These are phyloP conservation scores for Xylariaceae sp. DNA, from an alignment of 2,329 filamentous ascomycete genomes.

Conservation along the genomic window DNA sequence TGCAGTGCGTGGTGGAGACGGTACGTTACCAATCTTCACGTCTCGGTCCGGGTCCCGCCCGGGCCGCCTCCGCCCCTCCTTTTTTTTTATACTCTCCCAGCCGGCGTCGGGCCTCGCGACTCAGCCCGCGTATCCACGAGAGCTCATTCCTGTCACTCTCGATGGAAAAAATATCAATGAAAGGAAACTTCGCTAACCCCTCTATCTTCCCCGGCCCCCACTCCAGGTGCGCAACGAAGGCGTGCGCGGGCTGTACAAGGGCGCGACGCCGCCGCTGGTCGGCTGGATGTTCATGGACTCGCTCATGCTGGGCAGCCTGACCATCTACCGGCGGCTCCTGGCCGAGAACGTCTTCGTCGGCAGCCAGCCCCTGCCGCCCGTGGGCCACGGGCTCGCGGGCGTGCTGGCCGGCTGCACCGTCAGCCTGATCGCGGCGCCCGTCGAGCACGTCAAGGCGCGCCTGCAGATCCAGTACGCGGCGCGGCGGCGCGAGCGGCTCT, in stretches of 20 bases:
- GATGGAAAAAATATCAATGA: no score
- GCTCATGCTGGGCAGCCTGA: constrained; percentile 84
- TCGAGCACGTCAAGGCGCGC: constrained; percentile 91
- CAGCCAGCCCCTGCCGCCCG: constrained; percentile 51
- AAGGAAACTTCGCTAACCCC: no score
- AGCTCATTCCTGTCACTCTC: no score
- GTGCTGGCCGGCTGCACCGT: constrained; percentile 84
- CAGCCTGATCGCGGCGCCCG: constrained; percentile 83
- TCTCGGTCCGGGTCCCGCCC: no score
- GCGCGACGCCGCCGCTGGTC: constrained; percentile 81
- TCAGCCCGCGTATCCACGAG: no score
- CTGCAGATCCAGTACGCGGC: constrained; percentile 91
- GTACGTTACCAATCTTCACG: no score
- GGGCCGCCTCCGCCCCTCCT: no score
- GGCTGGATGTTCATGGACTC: constrained; percentile 99
- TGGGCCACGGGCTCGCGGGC: constrained; percentile 84
- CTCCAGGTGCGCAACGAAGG: constrained; percentile 83
- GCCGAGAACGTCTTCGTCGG: constrained; percentile 71
- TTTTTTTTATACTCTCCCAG: no score
- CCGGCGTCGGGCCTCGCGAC: no score
- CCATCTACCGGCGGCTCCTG: constrained; percentile 77
- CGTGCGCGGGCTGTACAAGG: constrained; percentile 82
- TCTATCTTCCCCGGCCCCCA: no score
- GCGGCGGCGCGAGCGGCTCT: constrained; percentile 67
- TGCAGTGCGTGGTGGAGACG: constrained; percentile 81